Evolutionary conservation across 148 eudicot species (phyloP), one percentile per base, ranked within the genome.

Genomic region (Persicaria tinctoria): DNA sequence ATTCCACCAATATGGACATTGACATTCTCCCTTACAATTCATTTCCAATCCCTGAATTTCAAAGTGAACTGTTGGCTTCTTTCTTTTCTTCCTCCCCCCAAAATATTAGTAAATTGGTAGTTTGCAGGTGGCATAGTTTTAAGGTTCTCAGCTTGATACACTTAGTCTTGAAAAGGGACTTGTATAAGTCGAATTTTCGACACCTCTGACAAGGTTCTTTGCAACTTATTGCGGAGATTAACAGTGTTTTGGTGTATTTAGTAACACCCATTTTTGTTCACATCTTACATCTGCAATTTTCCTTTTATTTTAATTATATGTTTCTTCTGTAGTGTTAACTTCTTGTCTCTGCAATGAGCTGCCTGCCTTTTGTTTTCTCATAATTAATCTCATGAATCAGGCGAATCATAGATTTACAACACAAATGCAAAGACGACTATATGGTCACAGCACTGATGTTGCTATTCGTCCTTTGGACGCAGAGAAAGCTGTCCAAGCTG

Each of bases 401-500:
- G 90, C 86, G 44, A 88, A 93, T 76, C 98, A 93, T 80, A 84
- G 95, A 8, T 75, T 93, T 53, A 86, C 88, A 4, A 91, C 97
- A 45, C 90, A 78, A 10, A 73, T 93, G 83, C 97, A 90, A 86
- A 89, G 98, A 57, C 89, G 91, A 5, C 78, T 91, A 3, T 91
- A 93, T 82, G 95, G 97, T 20, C 97, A 85, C 74, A 85, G 90
- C 76, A 93, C 94, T 41, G 89, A 93, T 86, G 97, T 91, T 51
- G 95, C 85, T 53, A 91, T 93, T 80, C 97, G 86, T 48, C 98
- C 98, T 60, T 79, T 93, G 72, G 77, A 93, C 80, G 97, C 89
- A 83, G 97, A 89, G 78, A 91, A 87, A 79, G 97, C 98, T 56
- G 97, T 93, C 55, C 91, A 93, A 80, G 97, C 90, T 80, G 97